Evolutionary conservation across 345 rosid genomes (phyloP), one percentile per base, ranked within the genome.

Genomic region (Pelargonium nanum): DNA sequence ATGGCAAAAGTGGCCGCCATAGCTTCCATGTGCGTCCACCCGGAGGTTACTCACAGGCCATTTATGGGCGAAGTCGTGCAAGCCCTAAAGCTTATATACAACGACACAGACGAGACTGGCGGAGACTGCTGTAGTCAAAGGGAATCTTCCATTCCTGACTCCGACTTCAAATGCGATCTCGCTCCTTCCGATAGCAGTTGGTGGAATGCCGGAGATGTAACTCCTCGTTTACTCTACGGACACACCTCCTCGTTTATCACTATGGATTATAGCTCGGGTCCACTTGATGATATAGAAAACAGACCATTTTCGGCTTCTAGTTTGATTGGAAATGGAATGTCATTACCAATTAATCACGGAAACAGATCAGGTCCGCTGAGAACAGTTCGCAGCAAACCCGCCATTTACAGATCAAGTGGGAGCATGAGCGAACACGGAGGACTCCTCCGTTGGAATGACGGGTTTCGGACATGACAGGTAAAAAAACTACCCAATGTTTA

Each of bases 31-130:
- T 94, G 99, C 44, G 97, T 94, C 57, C 96, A 94, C 72, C 88
- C 85, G 1, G 99, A 94, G 76, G 99, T 94, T 57, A 76, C 97
- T 5, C 82, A 85, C 70, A 74, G 99, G 59, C 99, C 99, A 13
- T 94, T 94, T 68, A 94, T 94, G 99, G 99, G 99, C 51, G 99
- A 94, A 80, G 99, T 94, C 9, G 99, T 94, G 72, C 99, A 94
- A 83, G 99, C 99, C 28, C 78, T 94, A 66, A 94, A 94, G 73
- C 85, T 94, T 60, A 90, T 94, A 68, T 90, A 86, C 79, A 88
- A 90, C 9, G 96, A 88, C 60, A 71, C 83, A 0, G 96, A 90
- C 13, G 99, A 85, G 62, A 85, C 91, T 5, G 72, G 88, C 7
- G 94, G 82, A 59, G 99, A 89, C 64, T 74, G 76, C 61, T 80